Evolutionary conservation across 352 stramenopile species (phyloP).

Genomic region (Phytophthora syringae): DNA sequence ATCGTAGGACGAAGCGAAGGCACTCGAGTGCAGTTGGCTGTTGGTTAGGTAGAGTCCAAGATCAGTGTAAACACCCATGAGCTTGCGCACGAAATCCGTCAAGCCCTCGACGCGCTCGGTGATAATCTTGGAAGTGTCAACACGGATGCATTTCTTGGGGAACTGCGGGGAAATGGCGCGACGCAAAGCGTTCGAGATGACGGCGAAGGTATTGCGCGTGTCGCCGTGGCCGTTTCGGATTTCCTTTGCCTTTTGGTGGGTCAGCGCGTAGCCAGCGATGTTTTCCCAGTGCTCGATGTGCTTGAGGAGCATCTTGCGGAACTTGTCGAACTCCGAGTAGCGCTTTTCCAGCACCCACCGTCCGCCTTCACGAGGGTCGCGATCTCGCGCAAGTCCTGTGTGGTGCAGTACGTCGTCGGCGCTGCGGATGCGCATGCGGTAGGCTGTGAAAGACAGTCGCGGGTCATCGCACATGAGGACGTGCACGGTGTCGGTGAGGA

Average conservation of each 20-base stretch:
- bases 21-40: constrained; percentile 22
- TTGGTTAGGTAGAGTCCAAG: constrained; percentile 52
- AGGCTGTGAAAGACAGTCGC: constrained; percentile 52
- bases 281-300: constrained; percentile 51
- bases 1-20: constrained; percentile 22
- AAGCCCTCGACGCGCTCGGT: constrained; percentile 43
- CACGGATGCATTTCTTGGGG: constrained; percentile 52
- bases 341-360: constrained; percentile 63
- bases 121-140: constrained; percentile 56
- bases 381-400: constrained; percentile 22
- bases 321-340: constrained; percentile 64
- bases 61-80: constrained; percentile 59
- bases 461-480: constrained; percentile 34
- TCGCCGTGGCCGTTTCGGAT: constrained; percentile 7
- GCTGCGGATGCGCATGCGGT: constrained; percentile 59
- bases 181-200: constrained; percentile 56
- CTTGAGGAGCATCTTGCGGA: constrained; percentile 46
- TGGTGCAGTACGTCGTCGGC: constrained; percentile 36
- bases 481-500: constrained; percentile 36
- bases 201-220: constrained; percentile 41
- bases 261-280: constrained; percentile 23
- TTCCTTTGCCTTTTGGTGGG: constrained; percentile 11
- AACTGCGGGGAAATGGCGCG: constrained; percentile 48
- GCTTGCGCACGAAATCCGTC: constrained; percentile 51
- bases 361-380: constrained; percentile 15